Conservation (phyloP, 495 filamentous ascomycete genomes). For the Aspergillus kassunensis region DNA sequence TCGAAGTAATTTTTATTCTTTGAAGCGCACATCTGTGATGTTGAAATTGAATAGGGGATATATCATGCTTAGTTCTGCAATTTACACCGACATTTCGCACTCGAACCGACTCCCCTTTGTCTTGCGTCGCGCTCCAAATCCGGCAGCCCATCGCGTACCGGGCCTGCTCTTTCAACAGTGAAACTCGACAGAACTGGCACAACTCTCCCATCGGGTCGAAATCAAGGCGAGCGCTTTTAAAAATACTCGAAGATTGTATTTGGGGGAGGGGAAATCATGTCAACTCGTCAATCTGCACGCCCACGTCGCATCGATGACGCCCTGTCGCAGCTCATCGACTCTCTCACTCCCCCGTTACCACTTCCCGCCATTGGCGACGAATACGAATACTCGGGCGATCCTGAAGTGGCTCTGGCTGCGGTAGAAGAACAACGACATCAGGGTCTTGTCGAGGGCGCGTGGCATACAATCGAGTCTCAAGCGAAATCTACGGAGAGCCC, state of each 20-base stretch:
- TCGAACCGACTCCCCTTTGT: not conserved
- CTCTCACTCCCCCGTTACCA: slow-evolving; percentile 40
- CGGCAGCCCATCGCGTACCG: not conserved
- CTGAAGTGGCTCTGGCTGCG: slow-evolving; percentile 40
- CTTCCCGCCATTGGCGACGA: slow-evolving; percentile 31
- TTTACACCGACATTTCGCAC: not conserved
- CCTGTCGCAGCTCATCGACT: slow-evolving; percentile 52
- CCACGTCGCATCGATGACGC: slow-evolving; percentile 53
- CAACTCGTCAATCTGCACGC: slow-evolving; percentile 32
- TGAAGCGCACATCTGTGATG: not conserved
- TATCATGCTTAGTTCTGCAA: not conserved
- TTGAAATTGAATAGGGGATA: not conserved
- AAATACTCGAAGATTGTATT: not conserved
- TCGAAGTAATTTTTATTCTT: not conserved
- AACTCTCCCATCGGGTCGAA: not conserved
- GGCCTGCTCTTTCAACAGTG: not conserved
- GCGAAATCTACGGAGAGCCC: slow-evolving; percentile 25
- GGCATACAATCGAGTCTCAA: slow-evolving; percentile 37
- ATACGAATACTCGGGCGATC: slow-evolving; percentile 36
- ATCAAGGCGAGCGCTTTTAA: not conserved
- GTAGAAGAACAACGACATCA: slow-evolving; percentile 45
- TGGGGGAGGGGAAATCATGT: slow-evolving; percentile 29
- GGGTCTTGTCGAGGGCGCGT: slow-evolving; percentile 41
- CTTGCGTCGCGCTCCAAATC: not conserved
- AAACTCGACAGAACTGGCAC: not conserved